phyloP scores from a whole-genome alignment of 78 protist genomes.

The Protostelium mycophagum region DNA sequence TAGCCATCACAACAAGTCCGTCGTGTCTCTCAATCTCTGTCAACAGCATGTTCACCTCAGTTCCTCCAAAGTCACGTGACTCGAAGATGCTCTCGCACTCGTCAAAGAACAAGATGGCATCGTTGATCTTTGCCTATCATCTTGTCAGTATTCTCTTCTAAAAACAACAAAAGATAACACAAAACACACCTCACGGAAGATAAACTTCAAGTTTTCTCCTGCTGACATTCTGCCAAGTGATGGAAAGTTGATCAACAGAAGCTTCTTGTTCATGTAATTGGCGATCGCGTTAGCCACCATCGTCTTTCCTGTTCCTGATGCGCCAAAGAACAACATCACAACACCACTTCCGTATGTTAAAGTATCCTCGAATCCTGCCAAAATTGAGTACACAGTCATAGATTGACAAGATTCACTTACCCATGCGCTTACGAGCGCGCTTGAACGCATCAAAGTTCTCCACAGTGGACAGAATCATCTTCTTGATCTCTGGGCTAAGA shows the following conservation, averaged over 20 bases:
- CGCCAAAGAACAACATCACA: slow-evolving; percentile 61
- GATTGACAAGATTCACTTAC: neutral
- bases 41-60: slow-evolving; percentile 39
- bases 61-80: slow-evolving; percentile 16
- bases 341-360: slow-evolving; percentile 49
- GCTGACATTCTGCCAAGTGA: slow-evolving; percentile 16
- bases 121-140: slow-evolving; percentile 60
- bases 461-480: slow-evolving; percentile 16
- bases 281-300: slow-evolving; percentile 75
- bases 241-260: slow-evolving; percentile 34
- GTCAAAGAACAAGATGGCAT: slow-evolving; percentile 75
- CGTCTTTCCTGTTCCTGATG: slow-evolving; percentile 71
- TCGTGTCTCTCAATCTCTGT: slow-evolving; percentile 50
- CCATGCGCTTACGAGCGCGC: neutral
- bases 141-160: too few species aligned
- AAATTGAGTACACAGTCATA: neutral
- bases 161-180: too few species aligned
- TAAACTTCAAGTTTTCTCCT: slow-evolving; percentile 15
- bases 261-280: slow-evolving; percentile 44
- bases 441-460: slow-evolving; percentile 14
- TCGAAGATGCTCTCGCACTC: slow-evolving; percentile 72
- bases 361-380: slow-evolving; percentile 26
- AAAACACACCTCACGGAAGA: slow-evolving; percentile 77
- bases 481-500: slow-evolving; percentile 34
- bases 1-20: slow-evolving; percentile 67